Evolutionary conservation across 352 stramenopile species (phyloP), one percentile per base, ranked within the genome.

Genomic region (Phytophthora pistaciae): DNA sequence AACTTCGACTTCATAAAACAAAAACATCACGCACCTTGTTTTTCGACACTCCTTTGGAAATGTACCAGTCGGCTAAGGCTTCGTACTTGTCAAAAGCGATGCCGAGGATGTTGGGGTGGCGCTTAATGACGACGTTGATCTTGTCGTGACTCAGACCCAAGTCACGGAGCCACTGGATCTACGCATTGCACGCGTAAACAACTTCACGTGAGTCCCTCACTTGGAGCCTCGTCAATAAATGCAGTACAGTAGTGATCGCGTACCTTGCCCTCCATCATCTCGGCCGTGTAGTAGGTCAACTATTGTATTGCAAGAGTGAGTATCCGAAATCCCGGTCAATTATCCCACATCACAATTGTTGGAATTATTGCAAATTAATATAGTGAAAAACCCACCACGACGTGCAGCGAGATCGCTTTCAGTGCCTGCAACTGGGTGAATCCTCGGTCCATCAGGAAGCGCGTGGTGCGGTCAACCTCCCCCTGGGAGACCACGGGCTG

Each of bases 221-320:
- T 33, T 33, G 29, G 8, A 9, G 6, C 29, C 10, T 5, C 46
- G 1, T 16, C 10, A 27, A 53, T 13, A n/a, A 14, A 27, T 16
- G 27, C 46, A 25, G 27, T 16, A 14, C n/a, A 11, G 50, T 20
- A 44, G 13, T 44, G 11, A 42, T 6, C 38, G 0, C 55, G 27
- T 38, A 85, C 80, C 70, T 88, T 88, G 46, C 64, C 71, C 18
- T 83, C 66, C 66, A 88, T 81, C 25, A 77, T 76, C 16, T 71
- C 33, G 2, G 25, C 21, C 23, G 72, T 53, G 25, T 85, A 88
- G 40, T 53, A 54, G 6, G 60, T 67, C 40, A 87, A 57, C 80
- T 85, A 21, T 33, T 7, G 29, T 33, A 33, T 3, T 33, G 29
- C 29, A 33, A 33, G 27, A 0, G 27, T 29, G 27, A 29, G 27